Base-by-base conservation (phyloP, 2,329 filamentous ascomycete species). In the Fusarium avenaceum region DNA sequence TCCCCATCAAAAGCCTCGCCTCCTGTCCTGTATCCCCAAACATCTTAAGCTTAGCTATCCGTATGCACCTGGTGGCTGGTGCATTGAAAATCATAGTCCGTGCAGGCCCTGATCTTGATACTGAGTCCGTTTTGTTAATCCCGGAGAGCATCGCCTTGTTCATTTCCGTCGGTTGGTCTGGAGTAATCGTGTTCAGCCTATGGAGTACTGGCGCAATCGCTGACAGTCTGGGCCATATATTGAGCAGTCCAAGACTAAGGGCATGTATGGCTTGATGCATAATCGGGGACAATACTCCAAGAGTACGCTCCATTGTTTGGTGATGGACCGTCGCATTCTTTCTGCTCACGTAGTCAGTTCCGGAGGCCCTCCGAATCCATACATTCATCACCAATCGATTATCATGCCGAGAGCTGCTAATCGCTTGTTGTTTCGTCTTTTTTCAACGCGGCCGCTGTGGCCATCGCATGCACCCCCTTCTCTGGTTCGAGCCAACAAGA, bases 21-120 rank as follows among this genome's bases (percentile, higher is more conserved):
- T 8, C 35, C 35, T 38, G 35, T n/a, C 17, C 17, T 38, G 35
- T 10, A 38, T 50, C 47, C 40, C 46, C 15, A 33, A 54, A 44
- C 42, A 45, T 19, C n/a, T 30, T 24, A 32, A 38, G 32, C 35
- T 47, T 20, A 60, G 44, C 39, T 28, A 19, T 19, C 19, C 19
- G 19, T 19, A 53, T 48, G 53, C 26, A 65, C 42, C 22, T 35
- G 35, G 51, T 64, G 52, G 61, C 49, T 50, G 57, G 57, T 53
- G 68, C 70, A 61, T 72, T 69, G 51, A 59, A 67, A 59, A 70
- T 57, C 47, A 46, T 61, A 55, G 66, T 57, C 69, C 61, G 63
- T 73, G 71, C 71, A 63, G 48, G 48, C 64, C 63, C 54, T 64
- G 53, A 46, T 56, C 28, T 52, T 64, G 53, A 49, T 56, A 30